Percentiles rank a stretch among this genome's conserved stretches.
Conservation (phyloP, 139 green algal species). For the Haematococcus sp. region DNA sequence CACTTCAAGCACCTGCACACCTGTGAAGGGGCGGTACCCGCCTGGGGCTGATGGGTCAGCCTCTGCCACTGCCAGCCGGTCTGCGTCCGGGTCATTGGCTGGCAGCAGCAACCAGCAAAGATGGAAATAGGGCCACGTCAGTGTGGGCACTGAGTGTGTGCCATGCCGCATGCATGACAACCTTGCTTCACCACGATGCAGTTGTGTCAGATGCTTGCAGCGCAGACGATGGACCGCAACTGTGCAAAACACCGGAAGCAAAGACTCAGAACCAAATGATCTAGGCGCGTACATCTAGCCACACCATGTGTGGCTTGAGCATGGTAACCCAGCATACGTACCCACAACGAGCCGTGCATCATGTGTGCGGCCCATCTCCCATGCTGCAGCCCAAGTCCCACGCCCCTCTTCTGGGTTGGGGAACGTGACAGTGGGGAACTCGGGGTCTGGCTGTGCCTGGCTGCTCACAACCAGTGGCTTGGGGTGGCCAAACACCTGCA, state of each 20-base stretch:
- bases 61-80: slow-evolving; percentile 45
- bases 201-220: no score
- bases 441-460: slow-evolving; percentile 68
- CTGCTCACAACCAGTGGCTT: slow-evolving; percentile 37
- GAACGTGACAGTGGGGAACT: slow-evolving; percentile 72
- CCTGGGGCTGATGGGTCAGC: background rate
- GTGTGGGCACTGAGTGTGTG: no score
- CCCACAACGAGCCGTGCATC: background rate
- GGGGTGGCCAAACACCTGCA: slow-evolving; percentile 51
- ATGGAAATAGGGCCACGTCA: no score
- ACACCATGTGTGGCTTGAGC: no score
- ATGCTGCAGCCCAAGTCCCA: slow-evolving; percentile 62
- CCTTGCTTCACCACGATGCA: no score
- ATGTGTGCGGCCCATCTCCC: slow-evolving; percentile 31
- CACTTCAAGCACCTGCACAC: no score
- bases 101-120: slow-evolving; percentile 57
- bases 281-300: no score
- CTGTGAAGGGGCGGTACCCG: slow-evolving; percentile 45
- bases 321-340: slow-evolving; percentile 8
- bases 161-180: no score
- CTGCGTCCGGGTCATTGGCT: slow-evolving; percentile 80
- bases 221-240: no score
- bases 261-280: no score
- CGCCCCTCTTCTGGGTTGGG: slow-evolving; percentile 81
- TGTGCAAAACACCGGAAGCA: no score